Evolutionary conservation across 768 basidiomycete species (phyloP).

Genomic region (Suillus sp.): DNA sequence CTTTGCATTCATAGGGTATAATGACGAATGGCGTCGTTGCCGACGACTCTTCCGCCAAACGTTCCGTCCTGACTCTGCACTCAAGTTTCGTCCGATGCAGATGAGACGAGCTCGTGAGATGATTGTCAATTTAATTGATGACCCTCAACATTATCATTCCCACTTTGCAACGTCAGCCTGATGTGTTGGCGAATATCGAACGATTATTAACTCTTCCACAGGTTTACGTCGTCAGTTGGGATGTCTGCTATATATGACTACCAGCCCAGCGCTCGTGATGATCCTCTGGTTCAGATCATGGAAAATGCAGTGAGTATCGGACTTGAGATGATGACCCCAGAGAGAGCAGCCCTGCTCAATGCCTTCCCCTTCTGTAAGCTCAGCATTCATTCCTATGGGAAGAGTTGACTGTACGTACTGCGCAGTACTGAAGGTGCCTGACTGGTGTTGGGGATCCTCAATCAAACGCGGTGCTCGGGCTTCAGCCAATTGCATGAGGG

Average conservation of each 20-base stretch:
- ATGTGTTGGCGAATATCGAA: slow-evolving; percentile 8
- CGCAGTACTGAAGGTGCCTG: slow-evolving; percentile 16
- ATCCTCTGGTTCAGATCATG: slow-evolving; percentile 7
- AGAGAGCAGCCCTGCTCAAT: slow-evolving; percentile 6
- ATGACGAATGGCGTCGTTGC: slow-evolving; percentile 26
- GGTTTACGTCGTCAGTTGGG: slow-evolving; percentile 3
- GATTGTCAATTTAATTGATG: slow-evolving; percentile 27
- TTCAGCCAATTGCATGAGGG: background rate
- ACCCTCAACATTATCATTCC: slow-evolving; percentile 31
- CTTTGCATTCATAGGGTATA: slow-evolving; percentile 6
- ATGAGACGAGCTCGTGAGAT: slow-evolving; percentile 25
- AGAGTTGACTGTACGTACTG: background rate
- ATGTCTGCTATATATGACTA: slow-evolving; percentile 11
- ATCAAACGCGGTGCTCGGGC: slow-evolving; percentile 12
- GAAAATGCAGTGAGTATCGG: background rate
- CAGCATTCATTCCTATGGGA: slow-evolving; percentile 3
- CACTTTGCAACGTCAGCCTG: slow-evolving; percentile 22
- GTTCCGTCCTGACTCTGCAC: slow-evolving; percentile 35
- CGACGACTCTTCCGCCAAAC: slow-evolving; percentile 40
- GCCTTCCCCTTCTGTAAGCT: slow-evolving; percentile 14
- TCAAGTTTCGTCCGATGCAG: slow-evolving; percentile 28
- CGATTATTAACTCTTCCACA: slow-evolving; percentile 14
- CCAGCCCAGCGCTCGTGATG: slow-evolving; percentile 4
- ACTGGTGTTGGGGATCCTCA: slow-evolving; percentile 18
- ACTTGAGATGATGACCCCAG: background rate